These are phyloP conservation scores for Fusarium algeriense DNA, from an alignment of 2,329 filamentous ascomycete genomes.

Conservation along the genomic window DNA sequence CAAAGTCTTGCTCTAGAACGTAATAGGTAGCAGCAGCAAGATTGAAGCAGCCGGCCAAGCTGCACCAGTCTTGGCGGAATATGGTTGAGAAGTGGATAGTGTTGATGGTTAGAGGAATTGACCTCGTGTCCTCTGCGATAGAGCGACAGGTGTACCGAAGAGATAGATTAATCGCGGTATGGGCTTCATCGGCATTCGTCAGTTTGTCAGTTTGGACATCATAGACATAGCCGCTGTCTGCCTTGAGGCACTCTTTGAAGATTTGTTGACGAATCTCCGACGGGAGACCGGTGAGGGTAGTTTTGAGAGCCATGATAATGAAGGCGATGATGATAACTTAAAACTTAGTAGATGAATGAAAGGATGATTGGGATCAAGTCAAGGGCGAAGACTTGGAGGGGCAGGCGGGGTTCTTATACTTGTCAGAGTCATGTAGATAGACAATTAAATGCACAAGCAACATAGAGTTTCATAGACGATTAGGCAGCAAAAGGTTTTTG, in stretches of 20 bases:
- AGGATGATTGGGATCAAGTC: neutral
- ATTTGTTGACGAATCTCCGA: slow-evolving; percentile 28
- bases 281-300: neutral
- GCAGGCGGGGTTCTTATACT: neutral
- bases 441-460: neutral
- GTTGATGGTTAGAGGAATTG: slow-evolving; percentile 8
- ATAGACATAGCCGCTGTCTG: slow-evolving; percentile 20
- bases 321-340: neutral
- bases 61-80: slow-evolving; percentile 6
- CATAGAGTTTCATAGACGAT: neutral
- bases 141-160: slow-evolving; percentile 33
- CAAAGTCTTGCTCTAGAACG: neutral
- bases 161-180: slow-evolving; percentile 14
- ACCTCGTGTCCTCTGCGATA: slow-evolving; percentile 5
- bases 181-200: neutral
- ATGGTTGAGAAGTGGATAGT: slow-evolving; percentile 24
- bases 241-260: slow-evolving; percentile 16
- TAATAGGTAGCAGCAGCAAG: neutral
- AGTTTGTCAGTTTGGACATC: slow-evolving; percentile 14
- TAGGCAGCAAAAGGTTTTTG: neutral
- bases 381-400: neutral
- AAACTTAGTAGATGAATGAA: neutral
- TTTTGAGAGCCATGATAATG: neutral
- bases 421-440: neutral
- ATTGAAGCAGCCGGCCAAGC: slow-evolving; percentile 8